These are phyloP conservation scores for Rosa hybrid DNA, from an alignment of 331 rosid species.

Conservation along the genomic window DNA sequence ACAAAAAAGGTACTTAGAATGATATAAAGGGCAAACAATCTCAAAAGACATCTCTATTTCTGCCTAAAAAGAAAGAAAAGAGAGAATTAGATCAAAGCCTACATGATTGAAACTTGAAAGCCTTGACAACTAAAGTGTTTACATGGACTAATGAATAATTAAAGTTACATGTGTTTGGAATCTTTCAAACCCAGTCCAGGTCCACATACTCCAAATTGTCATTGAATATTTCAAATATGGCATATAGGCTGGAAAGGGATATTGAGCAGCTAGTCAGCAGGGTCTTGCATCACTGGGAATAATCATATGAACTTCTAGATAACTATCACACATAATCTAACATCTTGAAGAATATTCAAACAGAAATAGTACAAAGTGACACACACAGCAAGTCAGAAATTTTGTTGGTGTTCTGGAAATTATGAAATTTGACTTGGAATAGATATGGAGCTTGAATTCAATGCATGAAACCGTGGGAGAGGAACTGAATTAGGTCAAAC, in stretches of 20 bases:
- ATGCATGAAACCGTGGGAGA: conserved; percentile 2
- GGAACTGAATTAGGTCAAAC: conserved; percentile 16
- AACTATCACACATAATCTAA: background rate
- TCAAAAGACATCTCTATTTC: background rate
- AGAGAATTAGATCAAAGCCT: background rate
- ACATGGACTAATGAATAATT: conserved; percentile 2
- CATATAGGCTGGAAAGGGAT: conserved; percentile 5
- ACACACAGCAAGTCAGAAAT: background rate
- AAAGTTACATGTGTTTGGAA: conserved; percentile 5
- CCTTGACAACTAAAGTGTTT: background rate
- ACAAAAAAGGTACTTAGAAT: background rate
- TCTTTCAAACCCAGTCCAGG: conserved; percentile 1
- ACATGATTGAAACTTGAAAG: conserved; percentile 6
- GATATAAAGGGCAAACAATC: conserved; percentile 7
- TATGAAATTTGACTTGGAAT: conserved; percentile 14
- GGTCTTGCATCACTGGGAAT: conserved; percentile 5
- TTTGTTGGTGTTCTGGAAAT: conserved; percentile 16
- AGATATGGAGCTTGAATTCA: background rate
- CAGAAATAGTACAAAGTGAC: background rate
- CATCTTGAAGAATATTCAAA: background rate
- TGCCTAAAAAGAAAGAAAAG: background rate
- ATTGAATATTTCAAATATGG: background rate
- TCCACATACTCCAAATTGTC: background rate
- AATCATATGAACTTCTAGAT: background rate
- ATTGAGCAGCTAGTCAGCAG: conserved; percentile 1